These are phyloP conservation scores for Verticillium isaacii DNA, from an alignment of 2,329 filamentous ascomycete species.

Conservation along the genomic window DNA sequence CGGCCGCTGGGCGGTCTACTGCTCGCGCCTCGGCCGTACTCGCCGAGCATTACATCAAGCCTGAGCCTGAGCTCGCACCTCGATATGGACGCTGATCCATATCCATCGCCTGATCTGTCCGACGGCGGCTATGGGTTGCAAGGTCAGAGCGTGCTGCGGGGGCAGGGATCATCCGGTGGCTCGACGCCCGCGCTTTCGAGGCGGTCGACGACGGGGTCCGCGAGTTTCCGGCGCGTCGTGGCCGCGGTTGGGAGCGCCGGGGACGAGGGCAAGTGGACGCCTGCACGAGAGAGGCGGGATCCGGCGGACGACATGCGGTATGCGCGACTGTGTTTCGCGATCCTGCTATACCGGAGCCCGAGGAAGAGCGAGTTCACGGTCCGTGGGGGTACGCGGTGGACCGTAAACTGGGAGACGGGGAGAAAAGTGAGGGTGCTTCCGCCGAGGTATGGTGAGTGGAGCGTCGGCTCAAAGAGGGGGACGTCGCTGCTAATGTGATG, in stretches of 20 bases:
- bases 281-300: constrained; percentile 21
- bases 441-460: constrained; percentile 45
- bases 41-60: background rate
- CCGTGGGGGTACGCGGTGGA: constrained; percentile 52
- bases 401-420: constrained; percentile 55
- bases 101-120: background rate
- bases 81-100: background rate
- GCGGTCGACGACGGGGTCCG: background rate
- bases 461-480: background rate
- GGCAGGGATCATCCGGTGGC: background rate
- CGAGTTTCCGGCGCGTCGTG: background rate
- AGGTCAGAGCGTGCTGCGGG: background rate
- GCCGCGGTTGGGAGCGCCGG: constrained; percentile 33
- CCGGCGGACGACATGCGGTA: constrained; percentile 49
- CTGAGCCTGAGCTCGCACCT: background rate
- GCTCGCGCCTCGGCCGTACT: background rate
- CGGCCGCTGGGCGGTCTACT: constrained; percentile 4
- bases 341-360: constrained; percentile 50
- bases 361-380: constrained; percentile 55
- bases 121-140: background rate
- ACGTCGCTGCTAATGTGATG: background rate
- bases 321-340: constrained; percentile 56
- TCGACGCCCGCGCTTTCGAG: background rate
- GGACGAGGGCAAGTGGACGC: constrained; percentile 51
- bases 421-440: constrained; percentile 49